These are phyloP conservation scores for Triticum urartu DNA, from an alignment of 176 grass and related monocot genomes.

Conservation along the genomic window DNA sequence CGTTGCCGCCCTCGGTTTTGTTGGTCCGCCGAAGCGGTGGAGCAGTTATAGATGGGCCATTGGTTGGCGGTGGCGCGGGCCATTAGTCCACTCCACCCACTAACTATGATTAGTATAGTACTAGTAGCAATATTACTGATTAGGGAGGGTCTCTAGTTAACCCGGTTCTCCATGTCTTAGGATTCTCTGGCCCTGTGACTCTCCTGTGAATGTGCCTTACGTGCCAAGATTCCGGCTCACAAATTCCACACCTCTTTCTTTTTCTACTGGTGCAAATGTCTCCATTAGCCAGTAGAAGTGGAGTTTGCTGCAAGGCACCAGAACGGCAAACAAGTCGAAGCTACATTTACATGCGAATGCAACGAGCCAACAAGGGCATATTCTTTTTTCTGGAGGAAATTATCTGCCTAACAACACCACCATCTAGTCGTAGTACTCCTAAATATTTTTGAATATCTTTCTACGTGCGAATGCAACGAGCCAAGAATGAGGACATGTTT, in stretches of 20 bases:
- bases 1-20: neutral
- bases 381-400: too few species aligned
- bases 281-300: too few species aligned
- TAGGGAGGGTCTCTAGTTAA: neutral
- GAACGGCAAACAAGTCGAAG: too few species aligned
- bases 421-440: too few species aligned
- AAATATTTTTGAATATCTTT: too few species aligned
- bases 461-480: too few species aligned
- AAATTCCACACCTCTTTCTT: too few species aligned
- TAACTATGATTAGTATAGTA: neutral
- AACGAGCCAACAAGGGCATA: neutral
- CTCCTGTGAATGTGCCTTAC: neutral
- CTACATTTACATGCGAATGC: neutral
- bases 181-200: constrained; percentile 24
- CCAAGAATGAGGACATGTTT: too few species aligned
- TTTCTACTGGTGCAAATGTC: too few species aligned
- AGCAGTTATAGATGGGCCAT: constrained; percentile 3
- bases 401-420: too few species aligned
- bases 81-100: neutral
- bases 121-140: neutral
- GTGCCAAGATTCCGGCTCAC: neutral
- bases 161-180: constrained; percentile 16
- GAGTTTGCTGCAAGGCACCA: too few species aligned
- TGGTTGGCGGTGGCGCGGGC: neutral
- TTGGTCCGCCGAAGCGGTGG: neutral